A percentile compares a stretch with the other conserved stretches of the same genome.
Conservation (phyloP, 345 rosid species). For the Laguncularia racemosa region DNA sequence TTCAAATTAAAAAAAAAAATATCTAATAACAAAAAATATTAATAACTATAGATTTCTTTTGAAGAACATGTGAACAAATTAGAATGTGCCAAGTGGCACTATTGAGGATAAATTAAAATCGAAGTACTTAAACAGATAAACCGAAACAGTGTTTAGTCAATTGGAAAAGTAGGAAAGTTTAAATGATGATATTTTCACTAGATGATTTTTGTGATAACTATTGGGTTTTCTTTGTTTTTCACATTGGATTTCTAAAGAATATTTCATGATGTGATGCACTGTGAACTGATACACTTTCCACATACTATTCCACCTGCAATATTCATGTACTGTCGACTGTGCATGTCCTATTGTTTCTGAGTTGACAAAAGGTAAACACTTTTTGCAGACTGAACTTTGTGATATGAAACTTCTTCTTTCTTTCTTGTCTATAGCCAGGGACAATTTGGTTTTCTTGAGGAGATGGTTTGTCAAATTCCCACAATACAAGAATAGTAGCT, state of each 20-base stretch:
- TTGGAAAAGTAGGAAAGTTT: too few species aligned
- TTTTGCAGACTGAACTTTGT: constrained; percentile 11
- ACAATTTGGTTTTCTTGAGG: constrained; percentile 85
- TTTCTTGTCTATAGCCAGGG: constrained; percentile 55
- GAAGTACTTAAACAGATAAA: too few species aligned
- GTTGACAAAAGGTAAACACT: constrained; percentile 20
- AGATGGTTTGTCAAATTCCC: constrained; percentile 86
- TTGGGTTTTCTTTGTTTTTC: not conserved
- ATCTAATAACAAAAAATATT: too few species aligned
- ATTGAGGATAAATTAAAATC: too few species aligned
- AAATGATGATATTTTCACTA: not conserved
- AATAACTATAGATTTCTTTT: too few species aligned
- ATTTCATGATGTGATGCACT: constrained; percentile 3
- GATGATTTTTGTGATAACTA: not conserved
- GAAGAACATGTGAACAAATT: too few species aligned
- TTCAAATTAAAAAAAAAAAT: too few species aligned
- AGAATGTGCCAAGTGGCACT: too few species aligned
- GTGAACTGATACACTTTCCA: not conserved
- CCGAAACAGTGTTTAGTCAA: too few species aligned
- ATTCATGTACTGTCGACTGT: not conserved
- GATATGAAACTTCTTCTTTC: constrained; percentile 26
- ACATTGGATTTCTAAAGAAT: not conserved
- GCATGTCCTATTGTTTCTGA: constrained; percentile 17
- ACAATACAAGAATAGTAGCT: constrained; percentile 80
- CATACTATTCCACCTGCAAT: not conserved